These are phyloP conservation scores for Aspergillus melleus DNA, from an alignment of 2,329 filamentous ascomycete species.

Conservation along the genomic window DNA sequence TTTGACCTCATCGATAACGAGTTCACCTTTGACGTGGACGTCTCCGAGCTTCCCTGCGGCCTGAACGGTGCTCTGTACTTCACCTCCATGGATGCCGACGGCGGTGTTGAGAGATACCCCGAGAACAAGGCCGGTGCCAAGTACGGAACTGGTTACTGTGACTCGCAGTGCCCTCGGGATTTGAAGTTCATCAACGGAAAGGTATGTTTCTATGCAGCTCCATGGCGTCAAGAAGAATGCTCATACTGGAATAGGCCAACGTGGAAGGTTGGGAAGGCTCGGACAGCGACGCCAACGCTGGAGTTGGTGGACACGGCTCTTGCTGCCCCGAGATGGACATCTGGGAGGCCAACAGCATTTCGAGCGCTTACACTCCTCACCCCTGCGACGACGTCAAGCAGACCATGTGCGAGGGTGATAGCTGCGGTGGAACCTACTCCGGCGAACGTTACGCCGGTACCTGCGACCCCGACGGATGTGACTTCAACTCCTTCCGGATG, in stretches of 20 bases:
- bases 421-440: conserved; percentile 55
- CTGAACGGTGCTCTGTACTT: conserved; percentile 71
- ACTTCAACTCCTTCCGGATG: conserved; percentile 68
- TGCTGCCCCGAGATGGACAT: conserved; percentile 70
- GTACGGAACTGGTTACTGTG: conserved; percentile 65
- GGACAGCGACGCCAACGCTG: conserved; percentile 54
- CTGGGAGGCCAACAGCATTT: conserved; percentile 68
- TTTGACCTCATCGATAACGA: conserved; percentile 66
- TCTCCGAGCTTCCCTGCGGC: conserved; percentile 66
- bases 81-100: conserved; percentile 59
- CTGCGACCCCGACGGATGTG: conserved; percentile 70
- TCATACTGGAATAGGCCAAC: conserved; percentile 45
- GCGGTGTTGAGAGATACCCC: conserved; percentile 53
- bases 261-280: conserved; percentile 55
- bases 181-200: conserved; percentile 46
- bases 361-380: conserved; percentile 65
- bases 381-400: conserved; percentile 56
- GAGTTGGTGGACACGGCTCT: conserved; percentile 54
- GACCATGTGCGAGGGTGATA: conserved; percentile 51
- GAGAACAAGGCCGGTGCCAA: conserved; percentile 58
- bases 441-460: conserved; percentile 57
- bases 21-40: conserved; percentile 71
- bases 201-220: conserved; percentile 10
- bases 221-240: background rate
- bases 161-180: conserved; percentile 56